phyloP scores from a whole-genome alignment of 202 grass and related monocot genomes.

The Bolboschoenoplectus hybrid region DNA sequence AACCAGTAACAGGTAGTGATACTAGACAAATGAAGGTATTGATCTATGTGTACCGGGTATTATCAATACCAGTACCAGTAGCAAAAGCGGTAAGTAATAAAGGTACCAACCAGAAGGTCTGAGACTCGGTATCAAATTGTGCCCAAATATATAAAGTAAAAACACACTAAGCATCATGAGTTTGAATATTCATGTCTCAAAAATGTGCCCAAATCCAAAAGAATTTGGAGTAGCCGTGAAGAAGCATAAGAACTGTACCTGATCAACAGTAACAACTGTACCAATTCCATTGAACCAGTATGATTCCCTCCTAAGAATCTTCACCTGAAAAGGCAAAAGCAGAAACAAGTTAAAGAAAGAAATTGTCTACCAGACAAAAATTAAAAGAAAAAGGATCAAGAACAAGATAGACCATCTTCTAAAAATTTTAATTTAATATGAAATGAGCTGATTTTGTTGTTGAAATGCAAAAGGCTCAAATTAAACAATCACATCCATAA shows the following conservation, averaged over 20 bases:
- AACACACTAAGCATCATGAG: background rate
- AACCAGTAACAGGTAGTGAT: background rate
- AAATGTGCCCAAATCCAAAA: background rate
- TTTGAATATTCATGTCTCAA: background rate
- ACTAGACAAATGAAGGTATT: background rate
- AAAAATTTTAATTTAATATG: no score
- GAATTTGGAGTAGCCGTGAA: background rate
- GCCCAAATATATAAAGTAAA: background rate
- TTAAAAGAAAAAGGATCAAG: background rate
- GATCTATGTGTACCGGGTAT: background rate
- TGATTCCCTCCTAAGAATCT: constrained; percentile 92
- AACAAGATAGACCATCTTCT: background rate
- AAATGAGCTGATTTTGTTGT: no score
- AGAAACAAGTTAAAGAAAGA: background rate
- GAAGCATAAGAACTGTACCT: constrained; percentile 47
- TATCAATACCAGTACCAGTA: background rate
- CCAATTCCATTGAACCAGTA: constrained; percentile 99
- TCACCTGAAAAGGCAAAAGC: constrained; percentile 53
- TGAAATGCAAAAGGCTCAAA: background rate
- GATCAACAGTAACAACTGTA: constrained; percentile 82
- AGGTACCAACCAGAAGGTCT: background rate
- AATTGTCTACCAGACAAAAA: background rate
- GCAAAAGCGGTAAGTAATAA: background rate
- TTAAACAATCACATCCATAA: background rate
- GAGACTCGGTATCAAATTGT: background rate